Conservation (phyloP, 2,329 filamentous ascomycete species). For the Hypoxylon sp. region DNA sequence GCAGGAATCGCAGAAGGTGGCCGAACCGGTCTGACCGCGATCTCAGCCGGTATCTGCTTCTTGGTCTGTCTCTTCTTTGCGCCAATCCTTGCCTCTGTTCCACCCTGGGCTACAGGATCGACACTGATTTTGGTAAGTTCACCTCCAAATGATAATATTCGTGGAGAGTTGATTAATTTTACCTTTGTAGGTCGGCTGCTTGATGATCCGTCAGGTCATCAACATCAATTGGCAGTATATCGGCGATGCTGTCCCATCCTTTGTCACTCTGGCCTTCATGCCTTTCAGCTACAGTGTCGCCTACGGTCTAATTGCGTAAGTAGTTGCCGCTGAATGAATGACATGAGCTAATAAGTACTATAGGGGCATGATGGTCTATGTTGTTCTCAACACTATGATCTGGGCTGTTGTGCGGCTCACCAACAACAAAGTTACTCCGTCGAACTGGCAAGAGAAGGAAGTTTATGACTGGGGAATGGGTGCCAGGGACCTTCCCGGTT, state of each 20-base stretch:
- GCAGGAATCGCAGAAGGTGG: slow-evolving; percentile 83
- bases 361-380: slow-evolving; percentile 68
- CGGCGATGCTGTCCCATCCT: slow-evolving; percentile 81
- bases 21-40: slow-evolving; percentile 79
- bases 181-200: slow-evolving; percentile 72
- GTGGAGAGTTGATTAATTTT: slow-evolving; percentile 11
- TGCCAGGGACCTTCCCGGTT: slow-evolving; percentile 70
- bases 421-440: slow-evolving; percentile 63
- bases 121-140: slow-evolving; percentile 75
- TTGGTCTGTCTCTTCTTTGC: slow-evolving; percentile 81
- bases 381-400: slow-evolving; percentile 67
- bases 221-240: slow-evolving; percentile 84
- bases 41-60: slow-evolving; percentile 78
- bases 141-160: neutral
- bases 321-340: slow-evolving; percentile 35
- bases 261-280: slow-evolving; percentile 81
- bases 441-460: slow-evolving; percentile 68
- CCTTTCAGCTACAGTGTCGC: slow-evolving; percentile 85
- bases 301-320: slow-evolving; percentile 80
- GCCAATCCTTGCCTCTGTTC: slow-evolving; percentile 82
- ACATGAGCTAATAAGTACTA: slow-evolving; percentile 21
- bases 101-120: slow-evolving; percentile 82
- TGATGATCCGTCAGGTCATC: slow-evolving; percentile 83
- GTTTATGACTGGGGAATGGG: slow-evolving; percentile 68
- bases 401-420: slow-evolving; percentile 64